Conservation (phyloP, 345 rosid genomes). For the Acer saccharum region DNA sequence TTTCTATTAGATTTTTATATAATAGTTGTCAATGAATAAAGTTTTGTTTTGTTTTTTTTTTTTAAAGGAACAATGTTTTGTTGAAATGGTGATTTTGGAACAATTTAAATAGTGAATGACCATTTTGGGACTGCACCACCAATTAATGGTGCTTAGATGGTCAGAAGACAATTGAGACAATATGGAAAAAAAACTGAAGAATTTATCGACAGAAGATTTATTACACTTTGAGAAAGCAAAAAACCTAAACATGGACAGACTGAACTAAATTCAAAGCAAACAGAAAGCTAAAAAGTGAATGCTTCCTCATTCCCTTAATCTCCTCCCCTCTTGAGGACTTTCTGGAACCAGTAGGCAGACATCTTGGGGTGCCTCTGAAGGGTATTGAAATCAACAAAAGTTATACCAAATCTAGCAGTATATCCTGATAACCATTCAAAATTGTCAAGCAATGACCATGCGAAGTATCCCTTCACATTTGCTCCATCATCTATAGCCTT, state of each 20-base stretch:
- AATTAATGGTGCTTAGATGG: too few relatives aligned
- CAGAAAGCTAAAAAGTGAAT: background rate
- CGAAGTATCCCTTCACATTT: slow-evolving; percentile 57
- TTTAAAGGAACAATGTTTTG: too few relatives aligned
- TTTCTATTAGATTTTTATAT: too few relatives aligned
- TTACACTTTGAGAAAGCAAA: too few relatives aligned
- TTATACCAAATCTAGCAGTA: slow-evolving; percentile 57
- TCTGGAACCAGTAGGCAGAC: slow-evolving; percentile 63
- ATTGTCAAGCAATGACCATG: slow-evolving; percentile 68
- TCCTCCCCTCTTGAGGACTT: slow-evolving; percentile 30
- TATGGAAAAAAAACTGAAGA: too few relatives aligned
- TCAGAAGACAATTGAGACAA: too few relatives aligned
- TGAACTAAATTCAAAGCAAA: too few relatives aligned
- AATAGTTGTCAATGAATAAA: too few relatives aligned
- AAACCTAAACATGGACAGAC: background rate
- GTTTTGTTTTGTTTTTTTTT: too few relatives aligned
- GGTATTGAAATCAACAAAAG: slow-evolving; percentile 43
- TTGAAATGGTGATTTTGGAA: too few relatives aligned
- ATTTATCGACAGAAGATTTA: background rate
- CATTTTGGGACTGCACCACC: too few relatives aligned
- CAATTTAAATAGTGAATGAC: too few relatives aligned
- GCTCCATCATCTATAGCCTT: slow-evolving; percentile 58
- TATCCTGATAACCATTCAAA: slow-evolving; percentile 65
- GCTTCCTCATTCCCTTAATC: background rate
- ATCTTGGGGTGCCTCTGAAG: slow-evolving; percentile 57